Evolutionary conservation across 768 basidiomycete genomes (phyloP).

Genomic region (Lentinula aciculospora): DNA sequence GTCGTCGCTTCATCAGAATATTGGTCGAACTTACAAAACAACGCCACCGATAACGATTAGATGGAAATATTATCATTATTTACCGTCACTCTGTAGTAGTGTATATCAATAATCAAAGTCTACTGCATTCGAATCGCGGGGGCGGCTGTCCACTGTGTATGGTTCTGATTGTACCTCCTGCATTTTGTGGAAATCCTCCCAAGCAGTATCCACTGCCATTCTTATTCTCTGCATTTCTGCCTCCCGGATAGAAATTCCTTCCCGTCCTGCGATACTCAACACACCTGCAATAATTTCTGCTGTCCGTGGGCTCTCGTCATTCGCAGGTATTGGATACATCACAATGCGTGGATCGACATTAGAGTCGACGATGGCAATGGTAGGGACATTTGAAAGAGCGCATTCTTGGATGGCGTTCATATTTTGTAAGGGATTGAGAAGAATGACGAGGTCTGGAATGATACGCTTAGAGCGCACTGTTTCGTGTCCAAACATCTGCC

Average conservation of each 20-base stretch:
- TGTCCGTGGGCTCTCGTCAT: conserved; percentile 88
- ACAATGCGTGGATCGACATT: conserved; percentile 94
- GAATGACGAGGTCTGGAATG: conserved; percentile 82
- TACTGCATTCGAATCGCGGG: neutral
- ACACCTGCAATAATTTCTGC: conserved; percentile 90
- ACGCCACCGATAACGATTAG: conserved; percentile 22
- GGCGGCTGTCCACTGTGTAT: neutral
- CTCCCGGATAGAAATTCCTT: conserved; percentile 54
- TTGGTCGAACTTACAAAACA: conserved; percentile 63
- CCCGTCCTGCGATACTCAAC: conserved; percentile 79
- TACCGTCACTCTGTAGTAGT: neutral
- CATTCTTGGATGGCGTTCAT: conserved; percentile 88
- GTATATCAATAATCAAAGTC: conserved; percentile 1
- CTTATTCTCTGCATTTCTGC: conserved; percentile 22
- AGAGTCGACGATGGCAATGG: conserved; percentile 91
- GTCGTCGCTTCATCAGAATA: conserved; percentile 39
- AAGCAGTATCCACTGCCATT: conserved; percentile 15
- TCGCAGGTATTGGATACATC: conserved; percentile 98
- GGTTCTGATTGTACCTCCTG: conserved; percentile 9
- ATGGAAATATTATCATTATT: neutral
- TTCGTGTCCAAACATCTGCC: conserved; percentile 63
- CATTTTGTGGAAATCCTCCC: conserved; percentile 3
- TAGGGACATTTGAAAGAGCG: conserved; percentile 84
- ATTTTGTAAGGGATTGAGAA: conserved; percentile 87
- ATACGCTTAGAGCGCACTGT: conserved; percentile 47